A percentile compares a stretch with the other conserved stretches of the same genome.
Conservation (phyloP, 495 filamentous ascomycete genomes). For the Penicillium bovifimosum region DNA sequence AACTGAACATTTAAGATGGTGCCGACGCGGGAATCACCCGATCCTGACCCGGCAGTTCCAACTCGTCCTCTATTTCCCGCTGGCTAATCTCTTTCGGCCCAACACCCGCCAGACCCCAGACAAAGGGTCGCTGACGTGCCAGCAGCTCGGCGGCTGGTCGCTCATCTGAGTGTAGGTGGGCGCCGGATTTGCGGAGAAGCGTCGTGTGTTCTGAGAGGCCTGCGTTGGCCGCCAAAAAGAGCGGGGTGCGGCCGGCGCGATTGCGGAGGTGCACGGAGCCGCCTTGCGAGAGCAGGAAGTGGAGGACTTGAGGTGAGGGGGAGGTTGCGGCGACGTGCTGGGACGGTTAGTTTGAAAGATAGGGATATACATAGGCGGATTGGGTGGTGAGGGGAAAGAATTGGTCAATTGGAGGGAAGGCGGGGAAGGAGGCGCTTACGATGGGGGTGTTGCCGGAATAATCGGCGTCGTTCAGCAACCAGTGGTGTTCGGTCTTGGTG, state of each 20-base stretch:
- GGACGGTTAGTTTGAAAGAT: neutral
- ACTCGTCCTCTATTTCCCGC: constrained; percentile 28
- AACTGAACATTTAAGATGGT: constrained; percentile 10
- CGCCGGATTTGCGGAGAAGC: constrained; percentile 64
- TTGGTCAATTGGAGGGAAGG: too few relatives aligned
- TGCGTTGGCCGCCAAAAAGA: constrained; percentile 68
- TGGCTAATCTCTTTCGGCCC: constrained; percentile 34
- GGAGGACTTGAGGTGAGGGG: constrained; percentile 56
- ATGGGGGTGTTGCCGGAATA: constrained; percentile 88
- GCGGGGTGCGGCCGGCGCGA: constrained; percentile 70
- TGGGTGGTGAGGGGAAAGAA: too few relatives aligned
- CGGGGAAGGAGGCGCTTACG: constrained; percentile 37
- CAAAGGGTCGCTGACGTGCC: constrained; percentile 37
- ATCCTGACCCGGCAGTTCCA: constrained; percentile 9
- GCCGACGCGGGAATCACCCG: constrained; percentile 34
- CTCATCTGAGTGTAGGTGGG: constrained; percentile 63
- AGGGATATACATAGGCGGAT: neutral
- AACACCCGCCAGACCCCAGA: constrained; percentile 46
- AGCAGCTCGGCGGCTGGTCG: constrained; percentile 45
- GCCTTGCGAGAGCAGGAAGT: constrained; percentile 66
- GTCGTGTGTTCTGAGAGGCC: constrained; percentile 56
- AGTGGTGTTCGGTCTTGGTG: constrained; percentile 58
- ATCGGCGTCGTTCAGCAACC: constrained; percentile 71
- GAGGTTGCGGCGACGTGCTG: constrained; percentile 63
- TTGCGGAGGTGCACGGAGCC: constrained; percentile 87